phyloP scores from a whole-genome alignment of 225 moss, liverwort and hornwort genomes.

The Pleurozium schreberi region DNA sequence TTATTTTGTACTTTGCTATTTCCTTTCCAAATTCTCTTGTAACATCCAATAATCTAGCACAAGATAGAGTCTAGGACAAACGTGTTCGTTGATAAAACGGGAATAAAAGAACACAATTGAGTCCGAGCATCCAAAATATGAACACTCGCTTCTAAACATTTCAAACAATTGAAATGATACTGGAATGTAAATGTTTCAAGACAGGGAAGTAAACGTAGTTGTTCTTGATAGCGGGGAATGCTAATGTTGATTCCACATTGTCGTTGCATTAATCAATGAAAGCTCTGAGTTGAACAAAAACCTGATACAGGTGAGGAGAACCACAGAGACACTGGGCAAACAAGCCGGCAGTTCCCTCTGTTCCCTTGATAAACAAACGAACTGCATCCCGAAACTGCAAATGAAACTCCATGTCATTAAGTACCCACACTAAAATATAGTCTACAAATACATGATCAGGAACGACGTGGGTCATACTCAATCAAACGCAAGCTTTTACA shows the following conservation, averaged over 20 bases:
- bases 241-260: neutral
- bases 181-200: neutral
- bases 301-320: constrained; percentile 84
- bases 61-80: neutral
- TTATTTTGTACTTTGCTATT: neutral
- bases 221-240: neutral
- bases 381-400: constrained; percentile 79
- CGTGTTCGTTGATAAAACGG: neutral
- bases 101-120: neutral
- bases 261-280: neutral
- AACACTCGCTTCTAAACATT: neutral
- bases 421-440: neutral
- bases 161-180: neutral
- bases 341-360: constrained; percentile 59
- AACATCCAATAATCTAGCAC: neutral
- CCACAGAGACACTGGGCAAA: constrained; percentile 91
- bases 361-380: constrained; percentile 72
- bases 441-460: neutral
- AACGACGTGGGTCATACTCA: neutral
- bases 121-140: neutral
- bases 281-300: constrained; percentile 5
- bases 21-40: neutral
- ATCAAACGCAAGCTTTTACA: constrained; percentile 3
- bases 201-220: neutral
- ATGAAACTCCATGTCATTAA: neutral